Conservation (phyloP, 306 rosid species). For the Cucumis melo region DNA sequence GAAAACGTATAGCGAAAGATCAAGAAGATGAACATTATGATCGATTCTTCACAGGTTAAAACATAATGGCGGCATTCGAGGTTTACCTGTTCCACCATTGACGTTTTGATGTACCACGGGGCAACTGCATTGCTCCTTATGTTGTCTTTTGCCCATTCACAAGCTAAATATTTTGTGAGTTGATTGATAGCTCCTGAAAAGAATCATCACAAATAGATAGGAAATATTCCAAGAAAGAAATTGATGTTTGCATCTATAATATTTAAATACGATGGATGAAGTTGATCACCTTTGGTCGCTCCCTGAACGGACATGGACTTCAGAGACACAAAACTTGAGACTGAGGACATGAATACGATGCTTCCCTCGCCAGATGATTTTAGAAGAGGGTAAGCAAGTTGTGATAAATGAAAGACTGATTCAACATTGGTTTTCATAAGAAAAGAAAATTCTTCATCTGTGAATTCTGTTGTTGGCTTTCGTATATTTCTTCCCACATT, state of each 20-base stretch:
- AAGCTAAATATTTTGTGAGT: conserved; percentile 57
- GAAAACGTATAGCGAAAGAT: neutral
- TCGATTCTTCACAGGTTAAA: neutral
- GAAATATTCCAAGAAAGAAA: neutral
- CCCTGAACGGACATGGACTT: conserved; percentile 70
- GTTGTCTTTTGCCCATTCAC: conserved; percentile 74
- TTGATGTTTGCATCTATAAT: neutral
- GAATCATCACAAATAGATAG: neutral
- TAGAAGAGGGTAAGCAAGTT: conserved; percentile 53
- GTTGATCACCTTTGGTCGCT: conserved; percentile 54
- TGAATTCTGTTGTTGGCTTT: conserved; percentile 50
- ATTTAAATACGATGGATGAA: neutral
- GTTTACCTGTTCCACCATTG: conserved; percentile 60
- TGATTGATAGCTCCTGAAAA: conserved; percentile 60
- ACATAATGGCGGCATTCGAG: conserved; percentile 11
- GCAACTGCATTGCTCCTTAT: conserved; percentile 69
- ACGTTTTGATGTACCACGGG: conserved; percentile 70
- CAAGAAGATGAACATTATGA: neutral
- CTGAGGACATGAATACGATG: conserved; percentile 57
- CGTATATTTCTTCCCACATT: conserved; percentile 70
- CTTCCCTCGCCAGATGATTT: conserved; percentile 52
- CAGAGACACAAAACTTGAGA: conserved; percentile 57
- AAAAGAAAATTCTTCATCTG: conserved; percentile 41
- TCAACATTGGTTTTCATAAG: conserved; percentile 64
- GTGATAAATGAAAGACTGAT: conserved; percentile 57